Evolutionary conservation across 163 green algal genomes (phyloP).

Genomic region (Chlamydomonas reinhardtii): DNA sequence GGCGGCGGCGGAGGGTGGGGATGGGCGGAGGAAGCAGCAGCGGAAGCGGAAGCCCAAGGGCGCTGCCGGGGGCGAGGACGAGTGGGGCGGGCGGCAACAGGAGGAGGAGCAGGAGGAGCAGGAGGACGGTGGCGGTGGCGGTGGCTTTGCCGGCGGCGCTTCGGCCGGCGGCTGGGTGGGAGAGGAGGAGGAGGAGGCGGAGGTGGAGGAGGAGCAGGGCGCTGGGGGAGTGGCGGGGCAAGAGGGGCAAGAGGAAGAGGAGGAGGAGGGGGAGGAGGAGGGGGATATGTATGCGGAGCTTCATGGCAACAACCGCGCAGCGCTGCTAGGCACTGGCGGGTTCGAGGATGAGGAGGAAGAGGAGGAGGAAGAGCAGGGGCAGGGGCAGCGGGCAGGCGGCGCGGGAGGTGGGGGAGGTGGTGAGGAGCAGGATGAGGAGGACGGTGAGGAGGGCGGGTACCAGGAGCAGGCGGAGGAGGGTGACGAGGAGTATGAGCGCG

Average conservation of each 20-base stretch:
- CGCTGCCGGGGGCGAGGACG: too few relatives aligned
- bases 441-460: too few relatives aligned
- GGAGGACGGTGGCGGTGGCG: too few relatives aligned
- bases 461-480: too few relatives aligned
- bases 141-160: neutral
- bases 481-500: too few relatives aligned
- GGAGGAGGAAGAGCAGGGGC: neutral
- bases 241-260: neutral
- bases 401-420: too few relatives aligned
- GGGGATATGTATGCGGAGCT: slow-evolving; percentile 27
- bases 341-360: neutral
- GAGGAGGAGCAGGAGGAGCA: neutral
- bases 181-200: neutral
- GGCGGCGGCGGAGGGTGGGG: too few relatives aligned
- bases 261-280: neutral
- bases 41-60: neutral
- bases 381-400: neutral
- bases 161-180: neutral
- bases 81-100: too few relatives aligned
- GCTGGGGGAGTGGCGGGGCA: neutral
- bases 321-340: neutral
- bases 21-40: neutral
- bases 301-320: neutral
- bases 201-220: neutral
- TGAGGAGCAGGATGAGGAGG: neutral